These are phyloP conservation scores for Alnus glutinosa DNA, from an alignment of 306 rosid species.

Conservation along the genomic window DNA sequence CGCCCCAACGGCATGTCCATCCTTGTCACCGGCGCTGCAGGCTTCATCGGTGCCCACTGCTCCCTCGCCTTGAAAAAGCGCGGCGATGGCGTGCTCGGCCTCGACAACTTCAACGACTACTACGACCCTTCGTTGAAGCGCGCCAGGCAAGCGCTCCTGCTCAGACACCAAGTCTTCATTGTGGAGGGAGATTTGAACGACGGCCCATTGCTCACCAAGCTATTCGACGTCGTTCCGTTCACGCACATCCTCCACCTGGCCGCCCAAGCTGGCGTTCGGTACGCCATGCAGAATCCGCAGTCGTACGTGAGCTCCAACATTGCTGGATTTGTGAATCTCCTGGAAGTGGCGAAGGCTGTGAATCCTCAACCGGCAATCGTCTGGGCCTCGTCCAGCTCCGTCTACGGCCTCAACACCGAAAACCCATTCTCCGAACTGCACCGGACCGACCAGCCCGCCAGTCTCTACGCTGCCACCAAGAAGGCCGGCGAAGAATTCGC, in stretches of 20 bases:
- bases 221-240: conserved; percentile 84
- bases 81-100: conserved; percentile 85
- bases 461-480: conserved; percentile 61
- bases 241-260: conserved; percentile 89
- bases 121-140: conserved; percentile 86
- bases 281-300: conserved; percentile 84
- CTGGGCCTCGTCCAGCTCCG: conserved; percentile 67
- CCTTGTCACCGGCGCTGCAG: conserved; percentile 86
- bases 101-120: conserved; percentile 81
- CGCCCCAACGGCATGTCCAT: conserved; percentile 72
- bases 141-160: conserved; percentile 53
- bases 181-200: conserved; percentile 87
- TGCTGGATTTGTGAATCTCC: conserved; percentile 56
- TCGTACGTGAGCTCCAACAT: conserved; percentile 53
- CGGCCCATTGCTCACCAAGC: conserved; percentile 55
- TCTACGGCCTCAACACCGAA: conserved; percentile 56
- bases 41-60: conserved; percentile 79
- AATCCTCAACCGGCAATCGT: conserved; percentile 60
- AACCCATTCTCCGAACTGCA: conserved; percentile 56
- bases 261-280: conserved; percentile 91
- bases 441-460: conserved; percentile 57
- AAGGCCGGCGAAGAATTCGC: conserved; percentile 63
- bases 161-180: conserved; percentile 57
- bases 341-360: conserved; percentile 49
- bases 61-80: conserved; percentile 79